phyloP scores from a whole-genome alignment of 208 protist species.

The Leishmania martiniquensis region DNA sequence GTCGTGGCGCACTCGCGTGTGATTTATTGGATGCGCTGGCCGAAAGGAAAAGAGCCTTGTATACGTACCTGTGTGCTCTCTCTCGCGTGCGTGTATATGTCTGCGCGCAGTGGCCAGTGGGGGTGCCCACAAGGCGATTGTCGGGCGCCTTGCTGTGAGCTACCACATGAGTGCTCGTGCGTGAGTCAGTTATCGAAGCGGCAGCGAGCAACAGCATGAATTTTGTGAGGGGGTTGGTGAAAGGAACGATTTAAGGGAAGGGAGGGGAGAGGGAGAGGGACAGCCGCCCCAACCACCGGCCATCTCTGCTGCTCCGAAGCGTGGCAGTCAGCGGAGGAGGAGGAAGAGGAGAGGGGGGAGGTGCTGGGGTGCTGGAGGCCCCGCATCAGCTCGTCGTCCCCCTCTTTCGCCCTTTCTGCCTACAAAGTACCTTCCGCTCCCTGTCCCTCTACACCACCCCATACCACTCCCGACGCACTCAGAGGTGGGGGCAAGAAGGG shows the following conservation, averaged over 20 bases:
- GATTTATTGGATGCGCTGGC: not conserved
- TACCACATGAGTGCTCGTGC: too few relatives aligned
- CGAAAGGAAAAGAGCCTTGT: not conserved
- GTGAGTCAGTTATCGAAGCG: too few relatives aligned
- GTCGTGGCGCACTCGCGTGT: not conserved
- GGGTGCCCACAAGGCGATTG: too few relatives aligned
- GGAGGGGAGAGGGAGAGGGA: too few relatives aligned
- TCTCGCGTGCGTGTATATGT: constrained; percentile 8
- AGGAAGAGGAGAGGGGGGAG: not conserved
- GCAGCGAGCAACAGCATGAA: too few relatives aligned
- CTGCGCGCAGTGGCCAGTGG: not conserved
- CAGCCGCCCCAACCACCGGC: not conserved
- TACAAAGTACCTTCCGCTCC: too few relatives aligned
- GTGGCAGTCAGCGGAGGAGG: not conserved
- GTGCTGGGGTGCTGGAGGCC: not conserved
- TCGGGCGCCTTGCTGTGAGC: too few relatives aligned
- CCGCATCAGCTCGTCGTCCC: not conserved
- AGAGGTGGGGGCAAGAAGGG: not conserved
- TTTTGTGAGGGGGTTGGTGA: too few relatives aligned
- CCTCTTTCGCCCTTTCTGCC: not conserved
- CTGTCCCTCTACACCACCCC: too few relatives aligned
- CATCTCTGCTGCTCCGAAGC: not conserved
- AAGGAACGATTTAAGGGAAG: not conserved
- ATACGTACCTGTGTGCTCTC: not conserved
- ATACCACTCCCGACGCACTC: too few relatives aligned